Evolutionary conservation across 495 filamentous ascomycete genomes (phyloP).

Genomic region (Niebla homalea): DNA sequence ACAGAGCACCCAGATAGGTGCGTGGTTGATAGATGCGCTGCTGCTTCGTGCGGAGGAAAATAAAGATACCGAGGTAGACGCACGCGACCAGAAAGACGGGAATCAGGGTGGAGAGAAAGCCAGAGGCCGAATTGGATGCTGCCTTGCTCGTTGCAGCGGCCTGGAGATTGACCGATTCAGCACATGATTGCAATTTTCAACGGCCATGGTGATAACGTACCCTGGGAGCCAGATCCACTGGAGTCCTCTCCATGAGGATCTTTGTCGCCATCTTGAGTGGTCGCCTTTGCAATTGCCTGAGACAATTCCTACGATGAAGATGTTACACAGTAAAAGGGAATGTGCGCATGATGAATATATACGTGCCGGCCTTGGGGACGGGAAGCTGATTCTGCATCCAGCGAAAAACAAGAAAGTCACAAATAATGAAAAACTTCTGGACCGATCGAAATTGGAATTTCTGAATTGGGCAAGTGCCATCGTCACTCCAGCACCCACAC

Average conservation of each 20-base stretch:
- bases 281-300: too few relatives aligned
- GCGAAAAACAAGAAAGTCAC: too few relatives aligned
- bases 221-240: not conserved
- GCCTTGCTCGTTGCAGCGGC: not conserved
- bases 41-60: slow-evolving; percentile 58
- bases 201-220: not conserved
- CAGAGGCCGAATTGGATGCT: slow-evolving; percentile 1
- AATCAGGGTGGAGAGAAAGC: slow-evolving; percentile 56
- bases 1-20: slow-evolving; percentile 67
- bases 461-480: too few relatives aligned
- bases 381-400: too few relatives aligned
- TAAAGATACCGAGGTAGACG: slow-evolving; percentile 56
- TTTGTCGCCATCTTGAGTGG: too few relatives aligned
- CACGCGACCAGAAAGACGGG: slow-evolving; percentile 52
- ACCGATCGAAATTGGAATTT: too few relatives aligned
- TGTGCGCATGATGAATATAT: too few relatives aligned
- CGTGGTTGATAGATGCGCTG: slow-evolving; percentile 73
- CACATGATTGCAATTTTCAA: not conserved
- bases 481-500: too few relatives aligned
- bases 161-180: not conserved
- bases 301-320: too few relatives aligned
- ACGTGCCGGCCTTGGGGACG: too few relatives aligned
- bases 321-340: too few relatives aligned
- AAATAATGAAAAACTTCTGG: too few relatives aligned
- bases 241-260: not conserved